A percentile compares a stretch with the other conserved stretches of the same genome.
These are phyloP conservation scores for Flagelloscypha sp. DNA, from an alignment of 768 basidiomycete genomes.

Conservation along the genomic window DNA sequence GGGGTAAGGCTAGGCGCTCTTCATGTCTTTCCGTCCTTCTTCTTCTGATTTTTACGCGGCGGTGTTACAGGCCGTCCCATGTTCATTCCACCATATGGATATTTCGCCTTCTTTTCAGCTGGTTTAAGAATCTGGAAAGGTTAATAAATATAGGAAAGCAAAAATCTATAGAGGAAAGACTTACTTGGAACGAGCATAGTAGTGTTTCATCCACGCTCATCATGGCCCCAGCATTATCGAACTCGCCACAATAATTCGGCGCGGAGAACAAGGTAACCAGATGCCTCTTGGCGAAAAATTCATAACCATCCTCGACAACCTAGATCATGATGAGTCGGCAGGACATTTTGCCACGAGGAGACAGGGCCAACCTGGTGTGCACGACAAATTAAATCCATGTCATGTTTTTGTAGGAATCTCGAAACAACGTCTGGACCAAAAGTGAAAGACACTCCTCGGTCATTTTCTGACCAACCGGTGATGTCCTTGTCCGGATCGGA, in stretches of 20 bases:
- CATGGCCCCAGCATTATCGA: conserved; percentile 99
- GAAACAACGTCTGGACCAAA: conserved; percentile 98
- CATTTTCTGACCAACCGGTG: conserved; percentile 99
- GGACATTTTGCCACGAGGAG: neutral
- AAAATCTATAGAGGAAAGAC: conserved; percentile 12
- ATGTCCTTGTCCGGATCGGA: conserved; percentile 99
- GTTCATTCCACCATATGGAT: conserved; percentile 81
- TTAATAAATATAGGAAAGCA: conserved; percentile 4
- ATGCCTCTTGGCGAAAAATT: conserved; percentile 97
- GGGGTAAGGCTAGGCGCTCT: too few relatives aligned
- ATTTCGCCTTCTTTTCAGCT: conserved; percentile 96
- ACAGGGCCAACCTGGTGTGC: conserved; percentile 75
- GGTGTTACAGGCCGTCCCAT: conserved; percentile 88
- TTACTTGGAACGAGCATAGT: conserved; percentile 94
- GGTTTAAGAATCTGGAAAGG: conserved; percentile 84
- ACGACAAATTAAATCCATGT: conserved; percentile 98
- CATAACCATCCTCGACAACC: conserved; percentile 99
- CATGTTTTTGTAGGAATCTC: conserved; percentile 97
- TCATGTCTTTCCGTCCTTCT: conserved; percentile 78
- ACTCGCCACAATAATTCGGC: conserved; percentile 92
- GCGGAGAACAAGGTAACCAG: conserved; percentile 96
- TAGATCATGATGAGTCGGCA: conserved; percentile 19
- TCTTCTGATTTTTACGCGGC: conserved; percentile 96
- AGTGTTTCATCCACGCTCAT: conserved; percentile 99
- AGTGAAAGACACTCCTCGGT: conserved; percentile 97